Base-by-base conservation (phyloP, 1,284 basidiomycete species). In the Boletus albobrunnescens region DNA sequence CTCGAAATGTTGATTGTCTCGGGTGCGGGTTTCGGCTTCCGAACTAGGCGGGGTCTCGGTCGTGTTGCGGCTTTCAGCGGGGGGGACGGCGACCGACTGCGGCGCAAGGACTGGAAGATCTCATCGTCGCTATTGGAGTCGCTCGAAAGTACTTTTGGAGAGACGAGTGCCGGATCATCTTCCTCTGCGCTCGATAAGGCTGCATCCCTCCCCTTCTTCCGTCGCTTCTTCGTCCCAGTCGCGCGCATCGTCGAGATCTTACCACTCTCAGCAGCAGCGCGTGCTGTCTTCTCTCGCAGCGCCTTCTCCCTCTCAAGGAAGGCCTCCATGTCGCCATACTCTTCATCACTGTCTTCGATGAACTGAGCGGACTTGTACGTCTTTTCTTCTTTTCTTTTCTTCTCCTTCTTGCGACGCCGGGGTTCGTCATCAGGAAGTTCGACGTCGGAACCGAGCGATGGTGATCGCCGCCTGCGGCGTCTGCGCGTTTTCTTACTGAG, bases 351-450 rank as follows among this genome's bases (percentile, higher is more conserved):
- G 66, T 94, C 91, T 61, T 86, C 80, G 61, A 94, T 92, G 63
- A 94, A 91, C 63, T 91, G 86, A 6, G 92, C 91, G 11, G 84
- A 87, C 68, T 93, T 93, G 75, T 87, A 94, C 47, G 73, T 67
- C 66, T 83, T 76, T 58, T 81, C 76, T 65, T 94, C 90, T 60
- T 84, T 81, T 58, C 71, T 75, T 68, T 81, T 79, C 71, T 74
- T 77, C 57, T 72, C 71, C 62, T 70, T 75, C 61, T 73, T 76
- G 59, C 67, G 74, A 47, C 59, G 63, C 40, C 58, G 65, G 35
- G 70, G 71, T 53, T 76, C 76, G 41, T 76, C 73, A 43, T 73
- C 72, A 16, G 58, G 67, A 41, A 60, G 62, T 40, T 71, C 72
- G 20, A 67, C 71, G 35, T 72, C 75, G 28, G 73, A 71, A 24